Evolutionary conservation across 139 green algal species (phyloP), one percentile per base, ranked within the genome.

Genomic region (Chloropicon primus): DNA sequence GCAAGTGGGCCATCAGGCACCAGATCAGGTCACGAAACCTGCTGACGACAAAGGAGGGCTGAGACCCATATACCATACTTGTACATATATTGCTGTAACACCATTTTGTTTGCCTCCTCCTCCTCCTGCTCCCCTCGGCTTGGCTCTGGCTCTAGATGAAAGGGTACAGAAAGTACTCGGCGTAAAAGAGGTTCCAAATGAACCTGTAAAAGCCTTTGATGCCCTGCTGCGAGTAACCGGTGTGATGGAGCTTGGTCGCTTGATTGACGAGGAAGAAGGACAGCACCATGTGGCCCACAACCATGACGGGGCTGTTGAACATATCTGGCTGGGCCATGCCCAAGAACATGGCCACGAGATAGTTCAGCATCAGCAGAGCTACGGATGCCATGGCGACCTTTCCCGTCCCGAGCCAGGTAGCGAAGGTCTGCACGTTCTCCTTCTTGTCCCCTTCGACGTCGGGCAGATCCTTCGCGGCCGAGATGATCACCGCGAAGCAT

Each of bases 151-250:
- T n/a, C n/a, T 78, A 96, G 21, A 97, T 82, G 74, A 96, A 95
- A 2, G 90, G 89, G 25, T 97, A 84, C 71, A 98, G 72, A 1
- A 86, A 29, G 75, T 98, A 99, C 83, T 98, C 94, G 10, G 84
- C 79, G 78, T 99, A 99, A 79, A 99, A 98, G 21, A 98, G 84
- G 77, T 94, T 95, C 95, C 95, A 98, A 77, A 98, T 93, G 86
- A 87, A 91, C 10, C 82, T 78, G 82, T 97, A 97, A 83, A 91
- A 98, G 41, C 41, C 79, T 17, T 82, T 26, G 25, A 98, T 93
- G 2, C 82, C 90, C 10, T 83, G 73, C 76, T 87, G 79, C 22
- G 77, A 89, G 86, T 94, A 96, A 17, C 78, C 74, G 5, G 72
- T 76, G 26, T 77, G 29, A n/a, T 93, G 82, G 27, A 96, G 80